These are phyloP conservation scores for Podila horticola DNA, from an alignment of 192 early-diverging fungal species.

Conservation along the genomic window DNA sequence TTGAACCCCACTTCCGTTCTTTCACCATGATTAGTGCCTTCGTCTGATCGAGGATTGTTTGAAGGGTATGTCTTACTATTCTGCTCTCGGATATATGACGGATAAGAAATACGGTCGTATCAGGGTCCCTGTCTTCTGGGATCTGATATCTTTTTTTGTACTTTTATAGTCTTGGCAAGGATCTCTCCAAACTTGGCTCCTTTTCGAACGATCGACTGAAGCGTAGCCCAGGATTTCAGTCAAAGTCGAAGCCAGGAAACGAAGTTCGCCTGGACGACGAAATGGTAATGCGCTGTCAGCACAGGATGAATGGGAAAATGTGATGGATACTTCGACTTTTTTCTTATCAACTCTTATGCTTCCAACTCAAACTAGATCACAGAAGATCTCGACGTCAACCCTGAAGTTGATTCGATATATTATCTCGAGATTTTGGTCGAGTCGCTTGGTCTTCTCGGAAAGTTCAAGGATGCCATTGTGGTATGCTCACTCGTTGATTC, in stretches of 20 bases:
- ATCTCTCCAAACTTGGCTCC: constrained; percentile 33
- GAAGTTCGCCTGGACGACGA: constrained; percentile 57
- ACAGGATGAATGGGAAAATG: not conserved
- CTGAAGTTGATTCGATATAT: constrained; percentile 80
- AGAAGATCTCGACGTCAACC: constrained; percentile 71
- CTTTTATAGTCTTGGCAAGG: constrained; percentile 32
- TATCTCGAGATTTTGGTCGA: constrained; percentile 84
- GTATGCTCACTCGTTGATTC: constrained; percentile 18
- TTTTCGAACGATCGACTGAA: constrained; percentile 37
- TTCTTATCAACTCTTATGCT: not conserved
- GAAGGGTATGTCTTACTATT: constrained; percentile 28
- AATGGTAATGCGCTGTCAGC: constrained; percentile 39
- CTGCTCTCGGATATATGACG: not conserved
- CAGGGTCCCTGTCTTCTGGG: not conserved
- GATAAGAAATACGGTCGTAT: not conserved
- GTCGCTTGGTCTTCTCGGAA: constrained; percentile 67
- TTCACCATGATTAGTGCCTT: constrained; percentile 29
- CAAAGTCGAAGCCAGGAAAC: constrained; percentile 45
- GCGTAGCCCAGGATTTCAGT: constrained; percentile 34
- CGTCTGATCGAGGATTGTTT: constrained; percentile 45
- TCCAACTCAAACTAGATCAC: constrained; percentile 49
- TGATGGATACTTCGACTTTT: too few relatives aligned
- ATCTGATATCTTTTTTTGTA: not conserved
- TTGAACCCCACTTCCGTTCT: not conserved
- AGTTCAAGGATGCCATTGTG: constrained; percentile 62